Evolutionary conservation across 805 yeast genomes (phyloP), one percentile per base, ranked within the genome.

Genomic region (Saturnispora halmiae): DNA sequence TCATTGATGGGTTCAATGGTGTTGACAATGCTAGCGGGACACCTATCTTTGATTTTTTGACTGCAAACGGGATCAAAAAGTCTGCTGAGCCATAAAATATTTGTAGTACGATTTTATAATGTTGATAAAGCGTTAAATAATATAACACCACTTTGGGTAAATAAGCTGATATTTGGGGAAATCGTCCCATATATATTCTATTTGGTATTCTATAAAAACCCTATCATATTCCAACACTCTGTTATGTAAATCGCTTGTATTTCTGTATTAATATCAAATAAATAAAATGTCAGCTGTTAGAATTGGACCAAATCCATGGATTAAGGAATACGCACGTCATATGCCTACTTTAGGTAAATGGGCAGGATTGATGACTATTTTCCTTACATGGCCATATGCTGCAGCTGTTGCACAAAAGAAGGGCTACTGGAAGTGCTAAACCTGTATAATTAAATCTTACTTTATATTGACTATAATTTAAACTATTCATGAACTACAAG

Each of bases 1-100:
- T 84, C 58, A 81, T 92, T 49, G 98, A 90, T 61, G 77, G 82
- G 29, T 86, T 81, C 58, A 73, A 74, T 29, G 74, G 74, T 22
- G 71, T 73, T 21, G 73, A 73, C 31, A 58, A 57, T 27, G 50
- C 46, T 8, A 53, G 44, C 24, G 84, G 78, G 16, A 77, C 76
- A 32, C 75, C 75, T 26, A 72, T 75, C 14, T 75, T 79, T 51
- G 79, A 75, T 51, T 81, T 75, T 54, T 54, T 72, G 46, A 71
- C 73, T 21, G 71, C 74, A 4, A 67, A 64, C 60, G 72, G 66
- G 25, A 63, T 58, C 42, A 61, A 53, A 41, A 56, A 56, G 39
- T 58, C 36, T 22, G 6, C 26, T 22, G 10, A 7, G 10, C 26
- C 6, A 22, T 6, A 22, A 22, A 10, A 10, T 22, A 22, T 7